These are phyloP conservation scores for Epichloe typhina DNA, from an alignment of 2,329 filamentous ascomycete species.

Conservation along the genomic window DNA sequence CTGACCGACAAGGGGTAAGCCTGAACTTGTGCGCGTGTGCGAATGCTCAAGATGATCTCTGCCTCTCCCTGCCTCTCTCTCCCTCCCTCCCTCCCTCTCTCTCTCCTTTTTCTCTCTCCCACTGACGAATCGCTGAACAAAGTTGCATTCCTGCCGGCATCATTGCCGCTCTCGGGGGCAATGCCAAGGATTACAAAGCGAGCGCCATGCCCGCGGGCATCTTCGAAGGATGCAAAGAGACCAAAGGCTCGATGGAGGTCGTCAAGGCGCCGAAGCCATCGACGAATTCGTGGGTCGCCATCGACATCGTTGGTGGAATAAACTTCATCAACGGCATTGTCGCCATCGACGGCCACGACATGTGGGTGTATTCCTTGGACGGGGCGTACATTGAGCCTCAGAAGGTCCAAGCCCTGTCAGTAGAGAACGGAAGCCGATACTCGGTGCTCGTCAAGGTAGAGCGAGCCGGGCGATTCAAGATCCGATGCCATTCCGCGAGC, in stretches of 20 bases:
- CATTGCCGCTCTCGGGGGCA: slow-evolving; percentile 20
- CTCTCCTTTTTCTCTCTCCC: neutral
- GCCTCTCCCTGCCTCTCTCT: no score
- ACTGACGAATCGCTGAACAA: neutral
- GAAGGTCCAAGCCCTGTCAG: slow-evolving; percentile 30
- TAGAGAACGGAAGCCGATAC: slow-evolving; percentile 39
- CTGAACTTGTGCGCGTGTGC: no score
- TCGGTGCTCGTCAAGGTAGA: slow-evolving; percentile 30
- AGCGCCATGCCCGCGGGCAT: slow-evolving; percentile 27
- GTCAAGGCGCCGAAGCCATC: slow-evolving; percentile 18
- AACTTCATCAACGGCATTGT: slow-evolving; percentile 30
- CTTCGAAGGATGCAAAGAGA: slow-evolving; percentile 34
- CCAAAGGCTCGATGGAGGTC: slow-evolving; percentile 28
- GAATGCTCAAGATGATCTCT: no score
- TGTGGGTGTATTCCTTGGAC: slow-evolving; percentile 42
- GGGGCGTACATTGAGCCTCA: slow-evolving; percentile 40
- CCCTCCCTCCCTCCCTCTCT: no score
- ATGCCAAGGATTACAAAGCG: slow-evolving; percentile 12
- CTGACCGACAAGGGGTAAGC: slow-evolving; percentile 30
- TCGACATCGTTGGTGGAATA: slow-evolving; percentile 41
- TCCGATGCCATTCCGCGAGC: slow-evolving; percentile 36
- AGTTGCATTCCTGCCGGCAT: slow-evolving; percentile 28
- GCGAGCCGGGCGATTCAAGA: slow-evolving; percentile 32
- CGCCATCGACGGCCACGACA: slow-evolving; percentile 38
- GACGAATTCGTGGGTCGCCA: slow-evolving; percentile 30